Conservation (phyloP, 805 yeast species). For the Komagataella ulmi region DNA sequence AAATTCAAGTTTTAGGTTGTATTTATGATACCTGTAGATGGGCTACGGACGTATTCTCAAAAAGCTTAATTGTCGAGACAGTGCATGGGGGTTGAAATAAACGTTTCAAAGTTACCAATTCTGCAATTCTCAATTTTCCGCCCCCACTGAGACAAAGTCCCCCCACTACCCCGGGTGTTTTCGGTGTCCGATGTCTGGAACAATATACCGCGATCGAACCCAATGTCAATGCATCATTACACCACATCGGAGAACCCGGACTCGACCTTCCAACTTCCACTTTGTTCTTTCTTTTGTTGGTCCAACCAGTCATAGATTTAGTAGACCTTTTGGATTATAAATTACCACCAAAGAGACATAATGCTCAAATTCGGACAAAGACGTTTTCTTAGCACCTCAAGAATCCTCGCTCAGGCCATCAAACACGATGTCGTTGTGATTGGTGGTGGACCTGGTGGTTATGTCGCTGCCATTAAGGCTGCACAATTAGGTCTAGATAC, state of each 20-base stretch:
- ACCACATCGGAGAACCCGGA: neutral
- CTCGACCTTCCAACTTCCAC: neutral
- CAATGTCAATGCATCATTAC: neutral
- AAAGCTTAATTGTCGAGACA: too few species aligned
- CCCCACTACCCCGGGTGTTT: neutral
- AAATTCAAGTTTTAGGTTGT: too few species aligned
- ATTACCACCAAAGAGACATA: neutral
- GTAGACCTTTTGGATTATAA: neutral
- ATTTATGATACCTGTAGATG: too few species aligned
- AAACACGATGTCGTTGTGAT: constrained; percentile 87
- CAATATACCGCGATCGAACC: neutral
- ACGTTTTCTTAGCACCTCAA: neutral
- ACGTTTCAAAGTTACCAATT: too few species aligned
- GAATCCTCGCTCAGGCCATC: constrained; percentile 7
- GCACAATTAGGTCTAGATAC: constrained; percentile 92
- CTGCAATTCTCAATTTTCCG: too few species aligned
- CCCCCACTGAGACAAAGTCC: neutral
- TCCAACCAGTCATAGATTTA: neutral
- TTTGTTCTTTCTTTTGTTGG: neutral
- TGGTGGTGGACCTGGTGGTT: constrained; percentile 99
- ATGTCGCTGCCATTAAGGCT: constrained; percentile 96
- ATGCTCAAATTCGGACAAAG: neutral
- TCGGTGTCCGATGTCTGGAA: neutral
- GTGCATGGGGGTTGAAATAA: neutral
- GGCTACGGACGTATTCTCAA: too few species aligned